phyloP scores from a whole-genome alignment of 2,329 filamentous ascomycete species.

The Cordyceps sp. region DNA sequence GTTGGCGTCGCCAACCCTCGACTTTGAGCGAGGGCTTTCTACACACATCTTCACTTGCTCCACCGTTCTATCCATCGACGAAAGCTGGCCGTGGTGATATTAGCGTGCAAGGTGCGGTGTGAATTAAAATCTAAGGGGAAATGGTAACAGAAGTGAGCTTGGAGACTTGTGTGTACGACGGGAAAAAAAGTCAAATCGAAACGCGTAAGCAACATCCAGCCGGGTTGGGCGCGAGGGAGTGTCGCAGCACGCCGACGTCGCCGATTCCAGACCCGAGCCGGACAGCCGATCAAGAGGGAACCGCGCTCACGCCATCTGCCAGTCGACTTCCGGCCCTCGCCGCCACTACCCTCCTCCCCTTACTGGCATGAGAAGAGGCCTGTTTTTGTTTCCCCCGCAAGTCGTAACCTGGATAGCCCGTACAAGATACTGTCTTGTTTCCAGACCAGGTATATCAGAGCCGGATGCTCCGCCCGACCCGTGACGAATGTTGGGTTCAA shows the following conservation, averaged over 20 bases:
- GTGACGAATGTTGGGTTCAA: constrained; percentile 14
- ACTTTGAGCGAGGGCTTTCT: no score
- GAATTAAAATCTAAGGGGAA: constrained; percentile 22
- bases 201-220: constrained; percentile 11
- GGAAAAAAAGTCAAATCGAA: no score
- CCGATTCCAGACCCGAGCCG: not conserved
- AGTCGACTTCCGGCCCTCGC: not conserved
- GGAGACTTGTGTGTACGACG: constrained; percentile 12
- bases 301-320: not conserved
- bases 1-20: no score
- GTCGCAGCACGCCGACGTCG: constrained; percentile 1
- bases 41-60: no score
- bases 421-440: no score
- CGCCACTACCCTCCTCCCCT: constrained; percentile 5
- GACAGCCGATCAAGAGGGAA: not conserved
- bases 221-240: no score
- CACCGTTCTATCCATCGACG: no score
- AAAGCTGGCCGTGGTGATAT: not conserved
- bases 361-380: constrained; percentile 7
- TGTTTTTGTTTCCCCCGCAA: no score
- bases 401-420: no score
- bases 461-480: no score
- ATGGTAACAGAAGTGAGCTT: constrained; percentile 16
- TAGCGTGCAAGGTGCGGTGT: constrained; percentile 14
- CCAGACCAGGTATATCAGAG: constrained; percentile 9